Evolutionary conservation across 495 filamentous ascomycete genomes (phyloP).

Genomic region (Usnea hakonensis): DNA sequence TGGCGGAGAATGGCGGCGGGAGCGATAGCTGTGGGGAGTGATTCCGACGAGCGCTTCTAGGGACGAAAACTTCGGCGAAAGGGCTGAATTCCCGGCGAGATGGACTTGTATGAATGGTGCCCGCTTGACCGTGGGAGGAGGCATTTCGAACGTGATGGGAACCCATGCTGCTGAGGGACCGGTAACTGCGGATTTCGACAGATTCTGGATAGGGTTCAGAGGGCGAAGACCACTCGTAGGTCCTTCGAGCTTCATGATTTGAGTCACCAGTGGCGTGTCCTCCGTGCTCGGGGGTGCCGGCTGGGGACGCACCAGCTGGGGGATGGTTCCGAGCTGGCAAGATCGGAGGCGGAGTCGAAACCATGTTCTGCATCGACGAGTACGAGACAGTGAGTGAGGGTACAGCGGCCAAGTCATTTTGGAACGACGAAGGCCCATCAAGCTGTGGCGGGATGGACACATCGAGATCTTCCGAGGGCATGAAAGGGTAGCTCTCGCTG

Average conservation of each 20-base stretch:
- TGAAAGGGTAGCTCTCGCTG: constrained; percentile 21
- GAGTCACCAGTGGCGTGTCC: neutral
- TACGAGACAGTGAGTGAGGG: constrained; percentile 6
- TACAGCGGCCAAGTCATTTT: neutral
- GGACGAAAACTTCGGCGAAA: constrained; percentile 1
- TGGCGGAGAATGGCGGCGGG: constrained; percentile 35
- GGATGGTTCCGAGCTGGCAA: neutral
- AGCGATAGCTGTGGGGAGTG: constrained; percentile 26
- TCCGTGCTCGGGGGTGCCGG: neutral
- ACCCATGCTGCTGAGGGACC: constrained; percentile 16
- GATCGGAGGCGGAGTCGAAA: neutral
- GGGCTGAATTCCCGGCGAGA: constrained; percentile 10
- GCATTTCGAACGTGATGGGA: constrained; percentile 14
- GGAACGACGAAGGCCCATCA: constrained; percentile 6
- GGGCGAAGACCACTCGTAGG: constrained; percentile 2
- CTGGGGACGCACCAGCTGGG: constrained; percentile 1
- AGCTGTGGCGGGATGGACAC: neutral
- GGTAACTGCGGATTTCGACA: constrained; percentile 2
- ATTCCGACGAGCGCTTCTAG: constrained; percentile 18
- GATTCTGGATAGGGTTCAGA: neutral
- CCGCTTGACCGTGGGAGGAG: constrained; percentile 18
- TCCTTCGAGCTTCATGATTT: neutral
- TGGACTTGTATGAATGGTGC: constrained; percentile 6
- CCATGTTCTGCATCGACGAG: neutral
- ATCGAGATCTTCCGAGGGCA: constrained; percentile 9